Conservation (phyloP, 108 stramenopile genomes). For the Nitzschia palea region DNA sequence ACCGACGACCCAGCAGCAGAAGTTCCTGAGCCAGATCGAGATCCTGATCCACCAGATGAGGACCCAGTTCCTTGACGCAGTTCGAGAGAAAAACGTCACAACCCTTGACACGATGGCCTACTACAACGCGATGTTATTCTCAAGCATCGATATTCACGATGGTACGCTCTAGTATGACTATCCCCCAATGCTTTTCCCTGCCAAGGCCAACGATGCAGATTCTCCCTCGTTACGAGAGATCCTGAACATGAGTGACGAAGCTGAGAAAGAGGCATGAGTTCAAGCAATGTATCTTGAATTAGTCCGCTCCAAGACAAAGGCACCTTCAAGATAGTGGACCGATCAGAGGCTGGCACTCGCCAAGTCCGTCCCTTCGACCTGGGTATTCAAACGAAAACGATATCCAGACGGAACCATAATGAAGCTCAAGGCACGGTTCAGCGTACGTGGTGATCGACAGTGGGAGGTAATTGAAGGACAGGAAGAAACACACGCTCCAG, state of each 20-base stretch:
- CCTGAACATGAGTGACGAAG: background rate
- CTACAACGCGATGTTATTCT: too few relatives aligned
- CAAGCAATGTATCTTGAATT: background rate
- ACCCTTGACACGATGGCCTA: too few relatives aligned
- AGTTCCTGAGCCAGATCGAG: too few relatives aligned
- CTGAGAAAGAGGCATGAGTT: background rate
- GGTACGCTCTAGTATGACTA: too few relatives aligned
- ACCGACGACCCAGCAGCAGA: too few relatives aligned
- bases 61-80: too few relatives aligned
- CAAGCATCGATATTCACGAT: too few relatives aligned
- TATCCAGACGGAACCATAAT: conserved; percentile 22
- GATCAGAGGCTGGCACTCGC: background rate
- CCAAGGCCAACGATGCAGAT: conserved; percentile 1
- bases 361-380: conserved; percentile 10
- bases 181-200: background rate
- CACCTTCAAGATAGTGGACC: background rate
- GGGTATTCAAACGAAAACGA: conserved; percentile 24
- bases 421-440: conserved; percentile 44
- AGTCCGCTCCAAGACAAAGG: background rate
- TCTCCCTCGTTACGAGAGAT: background rate
- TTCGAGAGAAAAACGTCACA: too few relatives aligned
- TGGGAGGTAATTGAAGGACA: conserved; percentile 25
- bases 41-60: too few relatives aligned
- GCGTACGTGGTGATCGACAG: conserved; percentile 36
- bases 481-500: conserved; percentile 37